phyloP scores from a whole-genome alignment of 768 basidiomycete species.

The Pholiota microspora region DNA sequence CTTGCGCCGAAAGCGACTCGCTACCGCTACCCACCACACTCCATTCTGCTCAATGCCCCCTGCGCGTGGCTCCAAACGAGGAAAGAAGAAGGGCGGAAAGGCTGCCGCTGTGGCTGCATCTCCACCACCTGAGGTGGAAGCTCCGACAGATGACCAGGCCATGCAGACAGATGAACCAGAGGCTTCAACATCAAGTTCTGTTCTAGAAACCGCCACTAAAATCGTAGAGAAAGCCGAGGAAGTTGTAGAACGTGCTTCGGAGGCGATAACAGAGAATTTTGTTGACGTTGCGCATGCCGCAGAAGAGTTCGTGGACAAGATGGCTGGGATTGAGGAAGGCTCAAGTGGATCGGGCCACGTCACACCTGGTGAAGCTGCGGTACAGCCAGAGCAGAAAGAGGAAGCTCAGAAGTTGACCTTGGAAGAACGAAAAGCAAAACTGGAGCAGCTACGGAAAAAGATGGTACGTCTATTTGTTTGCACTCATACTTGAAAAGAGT shows the following conservation, averaged over 20 bases:
- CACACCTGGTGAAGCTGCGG: slow-evolving; percentile 17
- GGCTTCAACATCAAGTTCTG: slow-evolving; percentile 16
- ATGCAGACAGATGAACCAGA: slow-evolving; percentile 22
- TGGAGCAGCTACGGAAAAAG: slow-evolving; percentile 71
- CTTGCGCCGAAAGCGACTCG: too few relatives aligned
- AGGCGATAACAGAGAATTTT: slow-evolving; percentile 18
- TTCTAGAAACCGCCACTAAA: slow-evolving; percentile 8
- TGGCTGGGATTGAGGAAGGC: slow-evolving; percentile 25
- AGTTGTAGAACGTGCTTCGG: slow-evolving; percentile 17
- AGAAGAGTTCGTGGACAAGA: slow-evolving; percentile 28
- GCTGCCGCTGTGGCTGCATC: slow-evolving; percentile 1
- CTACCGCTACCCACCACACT: not conserved
- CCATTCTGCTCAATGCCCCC: not conserved
- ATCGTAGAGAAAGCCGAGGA: slow-evolving; percentile 14
- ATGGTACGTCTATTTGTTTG: slow-evolving; percentile 59
- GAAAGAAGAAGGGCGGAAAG: slow-evolving; percentile 7
- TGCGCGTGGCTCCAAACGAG: not conserved
- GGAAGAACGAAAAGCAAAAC: slow-evolving; percentile 75
- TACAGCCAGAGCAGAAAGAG: slow-evolving; percentile 9
- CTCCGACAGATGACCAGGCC: slow-evolving; percentile 15
- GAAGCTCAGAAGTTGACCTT: slow-evolving; percentile 38
- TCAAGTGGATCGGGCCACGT: slow-evolving; percentile 11
- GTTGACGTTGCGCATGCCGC: slow-evolving; percentile 26
- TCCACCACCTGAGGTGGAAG: slow-evolving; percentile 7
- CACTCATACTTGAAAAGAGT: not conserved